Base-by-base conservation (phyloP, 2,329 filamentous ascomycete genomes). In the Grosmannia clavigera region DNA sequence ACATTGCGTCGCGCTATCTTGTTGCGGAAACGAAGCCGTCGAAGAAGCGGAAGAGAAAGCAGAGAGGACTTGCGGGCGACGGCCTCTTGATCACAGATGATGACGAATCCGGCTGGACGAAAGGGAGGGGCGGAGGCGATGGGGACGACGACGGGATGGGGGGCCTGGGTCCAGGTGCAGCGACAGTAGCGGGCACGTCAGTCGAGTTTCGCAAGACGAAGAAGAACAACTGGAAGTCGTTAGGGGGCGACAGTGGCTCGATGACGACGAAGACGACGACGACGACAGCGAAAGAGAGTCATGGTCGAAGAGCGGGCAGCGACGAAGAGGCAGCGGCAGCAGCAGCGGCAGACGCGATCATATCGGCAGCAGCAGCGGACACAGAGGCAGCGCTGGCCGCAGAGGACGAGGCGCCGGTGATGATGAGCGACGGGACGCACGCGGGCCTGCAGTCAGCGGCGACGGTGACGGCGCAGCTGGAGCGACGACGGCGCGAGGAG, bases 1-100 rank as follows among this genome's bases (percentile, higher is more conserved):
- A 97, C 69, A 83, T 99, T 43, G 92, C 92, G 46, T 87, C 90
- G 64, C 94, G 91, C 72, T 99, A 99, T 71, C 85, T 99, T 57
- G 88, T 81, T 1, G 84, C 85, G 50, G 79, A 83, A 63, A 72
- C 77, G 6, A 82, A 81, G 64, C 78, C 81, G 22, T 67, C 74
- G 56, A 86, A 86, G 69, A 86, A 86, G 69, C 78, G 81, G 63
- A 87, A 86, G 73, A 79, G 81, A 67, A 86, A 85, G 70, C 72
- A 78, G 61, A 67, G 68, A 35, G 68, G 69, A 33, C 68, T 71
- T 58, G 63, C 71, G 57, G 61, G 31, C 55, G 60, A 58, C 53
- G 70, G 73, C 46, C 78, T 87, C 33, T 76, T 85, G 57, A 85
- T 87, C 61, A 81, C 80, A 61, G 84, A 87, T 71, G 84, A 87